Evolutionary conservation across 2,329 filamentous ascomycete genomes (phyloP), one percentile per base, ranked within the genome.

Genomic region (Talaromyces piceae): DNA sequence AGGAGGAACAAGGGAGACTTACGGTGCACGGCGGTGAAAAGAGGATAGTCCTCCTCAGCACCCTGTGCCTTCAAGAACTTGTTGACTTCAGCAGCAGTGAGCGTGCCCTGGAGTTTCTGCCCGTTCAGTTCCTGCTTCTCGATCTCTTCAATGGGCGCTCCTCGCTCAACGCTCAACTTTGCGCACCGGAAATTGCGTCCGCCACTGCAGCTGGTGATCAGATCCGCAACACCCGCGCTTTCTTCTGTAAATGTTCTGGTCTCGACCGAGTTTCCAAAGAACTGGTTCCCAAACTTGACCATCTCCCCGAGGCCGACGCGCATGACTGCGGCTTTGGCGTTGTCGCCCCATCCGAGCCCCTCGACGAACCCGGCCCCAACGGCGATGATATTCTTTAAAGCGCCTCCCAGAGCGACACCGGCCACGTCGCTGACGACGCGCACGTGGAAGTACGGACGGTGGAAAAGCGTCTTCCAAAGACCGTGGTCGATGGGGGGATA

Each of bases 291-390:
- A 60, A 98, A 98, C 66, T 87, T 86, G 63, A 97, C 89, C 86
- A 96, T 95, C 73, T 98, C 93, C 61, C 96, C 79, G 43, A 98
- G 81, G 6, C 93, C 93, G 18, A 97, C 86, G 39, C 93, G 87
- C 89, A 98, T 97, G 54, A 98, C 85, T 43, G 93, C 93, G n/a
- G 93, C 90, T 75, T 98, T 97, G 58, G 91, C 91, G 61, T 97
- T 98, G 75, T 97, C 91, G 63, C 93, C 93, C 91, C 93, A 98
- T 58, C 91, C 91, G 55, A 91, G 82, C 30, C 93, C 93, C 58
- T 95, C 89, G 41, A 97, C 90, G 69, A 95, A 98, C 52, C 93
- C 93, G 27, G 93, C 91, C 4, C 90, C 91, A 16, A 98, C 76
- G 4, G 93, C 93, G 50, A 98, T 88, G 58, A 98, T 86, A 75